These are phyloP conservation scores for Barnettozyma hawaiiensis DNA, from an alignment of 1,139 yeast genomes.

Conservation along the genomic window DNA sequence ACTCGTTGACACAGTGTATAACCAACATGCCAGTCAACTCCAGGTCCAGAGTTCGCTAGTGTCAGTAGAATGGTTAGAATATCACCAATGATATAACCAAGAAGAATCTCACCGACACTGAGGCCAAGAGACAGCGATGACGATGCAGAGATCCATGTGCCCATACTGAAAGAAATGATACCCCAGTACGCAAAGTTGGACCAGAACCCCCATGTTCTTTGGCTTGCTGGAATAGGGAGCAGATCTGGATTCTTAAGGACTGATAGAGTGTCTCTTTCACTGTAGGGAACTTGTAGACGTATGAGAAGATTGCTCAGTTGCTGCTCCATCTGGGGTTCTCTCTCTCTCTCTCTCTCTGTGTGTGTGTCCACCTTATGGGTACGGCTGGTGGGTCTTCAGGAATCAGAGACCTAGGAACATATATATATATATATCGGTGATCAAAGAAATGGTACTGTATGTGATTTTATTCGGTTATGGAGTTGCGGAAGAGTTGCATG, in stretches of 20 bases:
- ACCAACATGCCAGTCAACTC: slow-evolving; percentile 41
- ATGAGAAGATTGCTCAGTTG: slow-evolving; percentile 9
- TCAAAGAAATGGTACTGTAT: too few relatives aligned
- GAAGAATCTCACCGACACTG: slow-evolving; percentile 36
- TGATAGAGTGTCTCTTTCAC: slow-evolving; percentile 28
- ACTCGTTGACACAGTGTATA: slow-evolving; percentile 41
- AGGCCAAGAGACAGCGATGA: slow-evolving; percentile 37
- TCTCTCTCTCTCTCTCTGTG: too few relatives aligned
- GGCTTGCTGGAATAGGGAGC: slow-evolving; percentile 30
- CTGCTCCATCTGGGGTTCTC: not conserved
- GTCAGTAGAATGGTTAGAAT: slow-evolving; percentile 36
- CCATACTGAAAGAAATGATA: slow-evolving; percentile 34
- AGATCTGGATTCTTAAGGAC: slow-evolving; percentile 34
- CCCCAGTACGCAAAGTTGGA: slow-evolving; percentile 39
- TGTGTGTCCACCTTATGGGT: too few relatives aligned
- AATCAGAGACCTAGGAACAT: too few relatives aligned
- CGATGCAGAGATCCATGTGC: slow-evolving; percentile 39
- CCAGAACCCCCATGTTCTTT: slow-evolving; percentile 38
- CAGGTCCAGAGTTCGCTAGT: slow-evolving; percentile 38
- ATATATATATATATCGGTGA: too few relatives aligned
- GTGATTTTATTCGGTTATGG: too few relatives aligned
- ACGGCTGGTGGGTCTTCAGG: too few relatives aligned
- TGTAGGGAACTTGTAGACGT: slow-evolving; percentile 29
- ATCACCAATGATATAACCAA: slow-evolving; percentile 39
- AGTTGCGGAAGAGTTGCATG: too few relatives aligned